Evolutionary conservation across 768 basidiomycete genomes (phyloP).

Genomic region (Thelephora ganbajun): DNA sequence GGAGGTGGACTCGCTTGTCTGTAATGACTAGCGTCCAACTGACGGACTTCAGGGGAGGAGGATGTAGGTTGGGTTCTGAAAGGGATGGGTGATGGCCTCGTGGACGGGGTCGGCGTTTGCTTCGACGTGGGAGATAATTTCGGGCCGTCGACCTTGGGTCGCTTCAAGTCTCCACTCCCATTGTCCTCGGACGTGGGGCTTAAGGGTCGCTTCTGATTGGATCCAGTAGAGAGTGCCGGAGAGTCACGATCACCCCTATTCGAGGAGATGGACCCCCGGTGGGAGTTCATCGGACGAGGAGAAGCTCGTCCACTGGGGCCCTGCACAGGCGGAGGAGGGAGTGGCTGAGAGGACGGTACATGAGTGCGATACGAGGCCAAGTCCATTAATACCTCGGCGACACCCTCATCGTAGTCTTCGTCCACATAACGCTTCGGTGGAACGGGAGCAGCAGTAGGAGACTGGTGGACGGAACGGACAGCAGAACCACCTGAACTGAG

Average conservation of each 20-base stretch:
- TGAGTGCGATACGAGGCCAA: constrained; percentile 23
- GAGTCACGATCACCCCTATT: constrained; percentile 20
- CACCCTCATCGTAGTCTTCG: constrained; percentile 91
- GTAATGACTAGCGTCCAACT: constrained; percentile 19
- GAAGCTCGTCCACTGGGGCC: constrained; percentile 5
- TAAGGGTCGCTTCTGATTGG: constrained; percentile 49
- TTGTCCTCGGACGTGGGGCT: constrained; percentile 55
- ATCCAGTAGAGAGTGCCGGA: constrained; percentile 41
- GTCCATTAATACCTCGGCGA: constrained; percentile 73
- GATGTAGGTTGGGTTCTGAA: constrained; percentile 60
- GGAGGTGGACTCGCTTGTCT: constrained; percentile 28
- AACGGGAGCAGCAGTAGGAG: constrained; percentile 47
- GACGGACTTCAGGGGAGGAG: constrained; percentile 56
- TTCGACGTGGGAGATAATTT: constrained; percentile 38
- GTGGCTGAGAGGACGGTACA: constrained; percentile 3
- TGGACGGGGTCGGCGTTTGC: constrained; percentile 39
- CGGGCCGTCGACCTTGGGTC: constrained; percentile 39
- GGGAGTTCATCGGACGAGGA: constrained; percentile 6
- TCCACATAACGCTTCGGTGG: constrained; percentile 62
- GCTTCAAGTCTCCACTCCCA: constrained; percentile 34
- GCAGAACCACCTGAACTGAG: constrained; percentile 47
- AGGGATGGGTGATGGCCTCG: constrained; percentile 57
- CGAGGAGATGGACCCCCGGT: not conserved
- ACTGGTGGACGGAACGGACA: constrained; percentile 53
- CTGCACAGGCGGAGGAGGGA: constrained; percentile 3